Percentiles rank a stretch among this genome's conserved stretches.
These are phyloP conservation scores for Tylopilus vinaceipallidus DNA, from an alignment of 768 basidiomycete species.

Conservation along the genomic window DNA sequence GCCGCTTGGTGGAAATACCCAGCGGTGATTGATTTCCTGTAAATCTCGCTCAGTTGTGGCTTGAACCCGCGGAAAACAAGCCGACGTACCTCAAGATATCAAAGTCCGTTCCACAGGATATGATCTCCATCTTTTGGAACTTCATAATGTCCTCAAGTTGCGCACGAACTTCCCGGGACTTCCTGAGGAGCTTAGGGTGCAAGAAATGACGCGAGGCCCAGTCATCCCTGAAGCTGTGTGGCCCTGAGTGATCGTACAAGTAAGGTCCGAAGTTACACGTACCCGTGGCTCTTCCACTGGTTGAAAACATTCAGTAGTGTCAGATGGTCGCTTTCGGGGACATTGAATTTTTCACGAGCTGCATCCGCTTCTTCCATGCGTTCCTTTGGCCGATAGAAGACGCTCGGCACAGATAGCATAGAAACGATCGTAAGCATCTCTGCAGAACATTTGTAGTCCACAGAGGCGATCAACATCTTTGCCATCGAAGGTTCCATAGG, in stretches of 20 bases:
- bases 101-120: conserved; percentile 93
- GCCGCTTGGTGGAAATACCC: conserved; percentile 99
- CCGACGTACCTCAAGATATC: conserved; percentile 70
- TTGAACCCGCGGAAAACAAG: neutral
- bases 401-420: conserved; percentile 97
- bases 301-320: conserved; percentile 95
- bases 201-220: conserved; percentile 96
- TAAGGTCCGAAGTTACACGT: conserved; percentile 25
- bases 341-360: conserved; percentile 96
- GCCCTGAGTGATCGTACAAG: conserved; percentile 4
- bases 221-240: conserved; percentile 78
- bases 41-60: neutral
- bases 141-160: conserved; percentile 99
- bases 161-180: conserved; percentile 90
- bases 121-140: conserved; percentile 92
- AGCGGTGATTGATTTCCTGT: conserved; percentile 92
- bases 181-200: conserved; percentile 93
- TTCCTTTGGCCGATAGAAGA: conserved; percentile 97
- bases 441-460: conserved; percentile 87
- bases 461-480: conserved; percentile 91
- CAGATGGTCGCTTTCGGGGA: conserved; percentile 96
- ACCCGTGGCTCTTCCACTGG: conserved; percentile 98
- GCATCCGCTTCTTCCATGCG: conserved; percentile 97
- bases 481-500: conserved; percentile 99
- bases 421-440: conserved; percentile 99